A percentile compares a stretch with the other conserved stretches of the same genome.
Evolutionary conservation across 495 filamentous ascomycete species (phyloP).

Genomic region (Beverwykella pulmonaria): DNA sequence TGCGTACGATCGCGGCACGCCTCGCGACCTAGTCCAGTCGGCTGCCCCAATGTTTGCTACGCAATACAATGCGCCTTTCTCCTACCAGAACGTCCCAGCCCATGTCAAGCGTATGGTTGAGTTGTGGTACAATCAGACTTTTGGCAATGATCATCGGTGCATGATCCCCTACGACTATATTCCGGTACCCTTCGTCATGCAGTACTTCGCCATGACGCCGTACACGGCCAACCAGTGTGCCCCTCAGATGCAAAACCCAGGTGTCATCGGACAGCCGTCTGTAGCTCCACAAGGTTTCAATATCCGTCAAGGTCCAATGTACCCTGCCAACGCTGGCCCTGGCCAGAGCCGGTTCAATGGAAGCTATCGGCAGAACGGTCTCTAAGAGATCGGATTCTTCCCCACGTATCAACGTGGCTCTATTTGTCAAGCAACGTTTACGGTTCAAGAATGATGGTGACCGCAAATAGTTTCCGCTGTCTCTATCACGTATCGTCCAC

Average conservation of each 20-base stretch:
- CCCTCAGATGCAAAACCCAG: not conserved
- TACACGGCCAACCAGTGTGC: not conserved
- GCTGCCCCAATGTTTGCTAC: not conserved
- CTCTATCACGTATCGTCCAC: not conserved
- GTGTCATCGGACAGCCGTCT: not conserved
- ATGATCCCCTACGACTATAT: slow-evolving; percentile 1
- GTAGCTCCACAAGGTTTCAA: not conserved
- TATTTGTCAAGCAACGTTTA: too few species aligned
- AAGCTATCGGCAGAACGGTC: not conserved
- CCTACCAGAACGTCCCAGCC: not conserved
- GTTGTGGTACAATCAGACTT: not conserved
- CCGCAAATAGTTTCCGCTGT: not conserved
- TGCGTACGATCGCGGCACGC: slow-evolving; percentile 29
- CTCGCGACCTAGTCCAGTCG: slow-evolving; percentile 20
- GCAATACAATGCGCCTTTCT: not conserved
- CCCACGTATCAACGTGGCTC: not conserved
- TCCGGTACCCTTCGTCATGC: not conserved
- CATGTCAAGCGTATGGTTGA: slow-evolving; percentile 6
- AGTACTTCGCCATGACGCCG: not conserved
- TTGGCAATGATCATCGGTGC: not conserved
- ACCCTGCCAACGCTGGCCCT: not conserved
- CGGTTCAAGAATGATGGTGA: not conserved
- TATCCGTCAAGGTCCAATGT: not conserved
- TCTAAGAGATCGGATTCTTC: not conserved
- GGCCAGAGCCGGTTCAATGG: not conserved